Percentiles rank a stretch among this genome's conserved stretches.
Evolutionary conservation across 768 basidiomycete species (phyloP).

Genomic region (Pleurotus eryngii): DNA sequence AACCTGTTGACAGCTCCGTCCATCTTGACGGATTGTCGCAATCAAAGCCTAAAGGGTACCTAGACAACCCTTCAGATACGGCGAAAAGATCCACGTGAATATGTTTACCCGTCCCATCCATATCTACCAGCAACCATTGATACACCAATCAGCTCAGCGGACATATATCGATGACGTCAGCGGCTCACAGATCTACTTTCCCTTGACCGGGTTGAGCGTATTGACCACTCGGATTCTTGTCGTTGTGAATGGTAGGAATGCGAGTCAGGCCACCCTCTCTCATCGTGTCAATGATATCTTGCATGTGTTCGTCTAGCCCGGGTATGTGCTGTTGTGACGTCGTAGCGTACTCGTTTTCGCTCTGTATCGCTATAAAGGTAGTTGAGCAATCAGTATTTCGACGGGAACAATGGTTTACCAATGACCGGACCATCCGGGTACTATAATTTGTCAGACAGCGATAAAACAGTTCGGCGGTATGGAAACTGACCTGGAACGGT

Average conservation of each 20-base stretch:
- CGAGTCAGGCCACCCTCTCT: constrained; percentile 34
- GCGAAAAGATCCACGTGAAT: neutral
- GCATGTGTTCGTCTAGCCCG: constrained; percentile 39
- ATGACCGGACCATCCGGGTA: constrained; percentile 42
- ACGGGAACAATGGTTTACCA: constrained; percentile 17
- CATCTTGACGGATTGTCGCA: constrained; percentile 57
- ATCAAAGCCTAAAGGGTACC: constrained; percentile 64
- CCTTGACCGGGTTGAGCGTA: constrained; percentile 26
- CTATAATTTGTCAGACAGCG: constrained; percentile 26
- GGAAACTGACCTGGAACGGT: constrained; percentile 29
- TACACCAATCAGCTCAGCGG: too few species aligned
- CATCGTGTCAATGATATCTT: constrained; percentile 34
- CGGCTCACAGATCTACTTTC: constrained; percentile 31
- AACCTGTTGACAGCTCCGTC: constrained; percentile 37
- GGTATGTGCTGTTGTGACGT: constrained; percentile 25
- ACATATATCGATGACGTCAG: too few species aligned
- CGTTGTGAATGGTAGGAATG: constrained; percentile 34
- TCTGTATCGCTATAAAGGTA: constrained; percentile 28
- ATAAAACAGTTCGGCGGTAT: constrained; percentile 20
- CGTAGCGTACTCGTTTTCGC: constrained; percentile 44
- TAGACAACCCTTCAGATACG: constrained; percentile 6
- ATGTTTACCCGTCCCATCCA: constrained; percentile 32
- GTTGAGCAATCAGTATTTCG: neutral
- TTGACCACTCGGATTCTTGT: constrained; percentile 27
- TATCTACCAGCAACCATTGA: constrained; percentile 24